A percentile compares a stretch with the other conserved stretches of the same genome.
Evolutionary conservation across 768 basidiomycete species (phyloP).

Genomic region (Podaxis rugospora): DNA sequence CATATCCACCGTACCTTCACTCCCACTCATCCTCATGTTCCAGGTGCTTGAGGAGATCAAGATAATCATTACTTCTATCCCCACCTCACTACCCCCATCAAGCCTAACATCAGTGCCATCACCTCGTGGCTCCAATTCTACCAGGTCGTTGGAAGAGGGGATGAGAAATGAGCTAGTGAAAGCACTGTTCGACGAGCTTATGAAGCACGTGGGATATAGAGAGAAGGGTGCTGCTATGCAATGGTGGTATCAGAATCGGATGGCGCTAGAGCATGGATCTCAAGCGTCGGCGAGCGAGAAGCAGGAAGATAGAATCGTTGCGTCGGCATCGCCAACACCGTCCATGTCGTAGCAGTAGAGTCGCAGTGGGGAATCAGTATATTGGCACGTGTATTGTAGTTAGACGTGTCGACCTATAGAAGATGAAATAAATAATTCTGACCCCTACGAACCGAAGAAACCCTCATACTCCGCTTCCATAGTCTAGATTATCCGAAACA

Average conservation of each 20-base stretch:
- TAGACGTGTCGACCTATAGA: too few species aligned
- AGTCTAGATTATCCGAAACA: too few species aligned
- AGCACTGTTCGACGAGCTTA: constrained; percentile 59
- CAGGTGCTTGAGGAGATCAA: constrained; percentile 48
- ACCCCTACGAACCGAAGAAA: too few species aligned
- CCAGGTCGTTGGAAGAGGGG: constrained; percentile 10
- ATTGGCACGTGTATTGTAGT: too few species aligned
- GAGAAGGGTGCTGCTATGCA: constrained; percentile 63
- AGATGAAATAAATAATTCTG: too few species aligned
- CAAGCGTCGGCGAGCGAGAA: neutral
- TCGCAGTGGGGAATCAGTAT: too few species aligned
- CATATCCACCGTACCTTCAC: constrained; percentile 59
- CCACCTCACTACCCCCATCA: constrained; percentile 17
- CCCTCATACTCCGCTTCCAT: too few species aligned
- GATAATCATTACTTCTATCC: constrained; percentile 24
- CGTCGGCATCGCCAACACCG: neutral
- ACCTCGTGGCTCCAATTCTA: neutral
- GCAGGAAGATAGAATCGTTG: neutral
- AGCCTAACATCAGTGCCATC: constrained; percentile 10
- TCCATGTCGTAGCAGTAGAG: too few species aligned
- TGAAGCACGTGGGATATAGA: constrained; percentile 59
- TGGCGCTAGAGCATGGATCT: constrained; percentile 2
- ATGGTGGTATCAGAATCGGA: constrained; percentile 66
- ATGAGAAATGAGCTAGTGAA: constrained; percentile 44
- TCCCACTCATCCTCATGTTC: constrained; percentile 54